phyloP scores from a whole-genome alignment of 495 filamentous ascomycete genomes.

The Xylaria telfairii region DNA sequence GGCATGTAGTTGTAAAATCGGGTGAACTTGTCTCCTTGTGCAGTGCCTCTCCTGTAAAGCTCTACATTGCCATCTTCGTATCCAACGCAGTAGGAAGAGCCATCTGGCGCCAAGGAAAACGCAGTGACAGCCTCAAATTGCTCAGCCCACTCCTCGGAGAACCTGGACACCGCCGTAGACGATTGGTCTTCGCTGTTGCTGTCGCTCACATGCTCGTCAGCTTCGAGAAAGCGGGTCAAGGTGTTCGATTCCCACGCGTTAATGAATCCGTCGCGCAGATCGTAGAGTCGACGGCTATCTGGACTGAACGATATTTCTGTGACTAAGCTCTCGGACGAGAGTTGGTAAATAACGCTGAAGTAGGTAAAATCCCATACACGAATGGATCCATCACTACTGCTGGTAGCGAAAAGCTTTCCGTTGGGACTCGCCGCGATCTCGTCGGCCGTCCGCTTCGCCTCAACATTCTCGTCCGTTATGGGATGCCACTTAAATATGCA shows the following conservation, averaged over 20 bases:
- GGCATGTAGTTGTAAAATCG: not conserved
- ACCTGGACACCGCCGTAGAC: too few relatives aligned
- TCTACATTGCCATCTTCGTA: conserved; percentile 5
- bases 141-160: not conserved
- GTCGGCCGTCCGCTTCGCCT: not conserved
- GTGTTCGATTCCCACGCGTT: conserved; percentile 1
- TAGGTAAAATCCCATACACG: conserved; percentile 33
- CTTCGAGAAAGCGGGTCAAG: not conserved
- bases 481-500: conserved; percentile 41
- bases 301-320: conserved; percentile 1
- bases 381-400: conserved; percentile 31
- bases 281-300: not conserved
- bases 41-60: not conserved
- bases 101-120: conserved; percentile 27
- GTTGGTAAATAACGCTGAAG: conserved; percentile 21
- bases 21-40: not conserved
- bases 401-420: conserved; percentile 37
- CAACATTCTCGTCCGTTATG: not conserved
- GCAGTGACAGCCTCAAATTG: conserved; percentile 3
- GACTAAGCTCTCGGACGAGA: not conserved
- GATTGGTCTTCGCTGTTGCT: not conserved
- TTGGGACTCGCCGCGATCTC: conserved; percentile 34
- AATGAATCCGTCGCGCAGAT: not conserved
- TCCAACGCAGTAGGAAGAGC: not conserved
- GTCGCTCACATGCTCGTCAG: not conserved